Base-by-base conservation (phyloP, 345 rosid genomes). In the Cardamine resedifolia region DNA sequence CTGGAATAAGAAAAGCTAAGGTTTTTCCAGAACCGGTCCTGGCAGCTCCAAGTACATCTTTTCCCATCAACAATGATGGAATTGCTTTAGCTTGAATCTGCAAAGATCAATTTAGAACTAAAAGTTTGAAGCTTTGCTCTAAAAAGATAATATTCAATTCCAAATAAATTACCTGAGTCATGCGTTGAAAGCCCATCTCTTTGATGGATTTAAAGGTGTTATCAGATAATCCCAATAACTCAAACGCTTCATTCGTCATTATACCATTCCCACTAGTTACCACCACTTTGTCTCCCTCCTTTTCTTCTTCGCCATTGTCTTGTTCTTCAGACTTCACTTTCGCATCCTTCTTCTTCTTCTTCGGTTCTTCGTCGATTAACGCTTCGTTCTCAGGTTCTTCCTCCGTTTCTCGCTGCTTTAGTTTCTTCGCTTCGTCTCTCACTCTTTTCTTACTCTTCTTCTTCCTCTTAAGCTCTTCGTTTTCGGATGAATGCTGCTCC, bases 1-100 rank as follows among this genome's bases (percentile, higher is more conserved):
- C 99, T 0, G 98, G 99, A 61, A 92, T 81, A 53, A 95, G 83
- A 69, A 95, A 95, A 34, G 96, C 98, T 66, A 95, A 84, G 36
- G 99, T 90, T 74, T 96, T 96, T 31, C 98, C 98, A 64, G 98
- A 90, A 74, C 98, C 98, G 0, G 99, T 96, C 73, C 98, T 87
- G 3, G 98, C 99, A 50, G 98, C 99, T 65, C 96, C 99, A 33
- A 96, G 94, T 23, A 90, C 92, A 87, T 95, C 98, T 80, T 90
- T 83, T 2, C 99, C 98, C 61, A 76, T 71, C 79, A 88, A 69
- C 74, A 92, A 90, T 2, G 90, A 87, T 19, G 98, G 97, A 62
- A 96, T 82, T 21, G 98, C 82, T 82, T 85, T 81, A 12, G 97
- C 88, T 91, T 92, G 99, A 59, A 96, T 92, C 98, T 95, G 84